Conservation (phyloP, 495 filamentous ascomycete species). For the Lasiosphaeria miniovina region DNA sequence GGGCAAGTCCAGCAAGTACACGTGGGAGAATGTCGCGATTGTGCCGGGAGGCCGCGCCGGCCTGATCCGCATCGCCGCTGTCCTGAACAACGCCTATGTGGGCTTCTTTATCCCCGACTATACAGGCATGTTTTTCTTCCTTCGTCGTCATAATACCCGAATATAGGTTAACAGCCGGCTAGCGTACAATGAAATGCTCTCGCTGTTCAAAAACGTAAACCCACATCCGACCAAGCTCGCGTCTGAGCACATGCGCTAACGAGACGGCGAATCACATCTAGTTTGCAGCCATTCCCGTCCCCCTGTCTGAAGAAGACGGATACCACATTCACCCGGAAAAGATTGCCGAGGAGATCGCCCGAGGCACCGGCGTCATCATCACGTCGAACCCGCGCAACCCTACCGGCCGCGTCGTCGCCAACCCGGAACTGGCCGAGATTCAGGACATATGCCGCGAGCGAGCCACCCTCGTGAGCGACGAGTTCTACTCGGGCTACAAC, state of each 20-base stretch:
- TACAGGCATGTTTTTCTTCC: constrained; percentile 29
- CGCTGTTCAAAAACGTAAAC: constrained; percentile 77
- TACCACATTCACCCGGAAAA: constrained; percentile 92
- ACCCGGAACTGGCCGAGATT: constrained; percentile 78
- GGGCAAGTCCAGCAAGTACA: constrained; percentile 86
- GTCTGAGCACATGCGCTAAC: neutral
- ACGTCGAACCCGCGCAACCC: constrained; percentile 98
- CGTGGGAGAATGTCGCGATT: constrained; percentile 99
- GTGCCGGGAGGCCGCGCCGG: constrained; percentile 92
- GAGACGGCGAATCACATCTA: constrained; percentile 25
- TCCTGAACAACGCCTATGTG: constrained; percentile 86
- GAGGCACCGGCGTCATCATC: constrained; percentile 82
- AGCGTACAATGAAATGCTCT: constrained; percentile 96
- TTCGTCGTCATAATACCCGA: neutral
- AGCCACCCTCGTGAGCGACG: constrained; percentile 88
- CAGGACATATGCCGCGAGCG: constrained; percentile 89
- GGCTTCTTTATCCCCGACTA: constrained; percentile 81
- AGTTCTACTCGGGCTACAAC: constrained; percentile 96
- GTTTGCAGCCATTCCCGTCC: constrained; percentile 89
- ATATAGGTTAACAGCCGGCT: constrained; percentile 15
- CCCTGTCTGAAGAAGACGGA: constrained; percentile 73
- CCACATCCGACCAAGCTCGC: constrained; percentile 9
- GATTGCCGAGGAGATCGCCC: constrained; percentile 84
- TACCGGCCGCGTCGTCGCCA: constrained; percentile 79
- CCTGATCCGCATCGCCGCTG: constrained; percentile 89